These are phyloP conservation scores for Solanum chmielewskii DNA, from an alignment of 257 asterid species.

Conservation along the genomic window DNA sequence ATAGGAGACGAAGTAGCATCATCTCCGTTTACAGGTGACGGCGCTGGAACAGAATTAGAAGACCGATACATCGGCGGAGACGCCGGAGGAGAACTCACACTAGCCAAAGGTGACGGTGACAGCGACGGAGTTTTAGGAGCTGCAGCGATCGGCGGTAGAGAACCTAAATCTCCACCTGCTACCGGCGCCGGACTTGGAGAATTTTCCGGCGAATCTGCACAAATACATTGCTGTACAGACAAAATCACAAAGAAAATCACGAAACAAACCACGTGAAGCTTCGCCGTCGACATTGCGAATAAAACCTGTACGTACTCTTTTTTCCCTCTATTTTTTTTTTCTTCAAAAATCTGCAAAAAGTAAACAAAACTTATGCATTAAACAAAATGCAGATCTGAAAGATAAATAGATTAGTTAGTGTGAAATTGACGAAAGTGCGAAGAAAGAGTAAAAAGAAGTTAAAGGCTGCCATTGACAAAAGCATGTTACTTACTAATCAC, in stretches of 20 bases:
- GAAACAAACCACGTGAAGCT: neutral
- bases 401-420: neutral
- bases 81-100: conserved; percentile 12
- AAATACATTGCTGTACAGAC: conserved; percentile 5
- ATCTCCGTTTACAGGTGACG: neutral
- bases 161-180: conserved; percentile 8
- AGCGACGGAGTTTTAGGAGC: conserved; percentile 3
- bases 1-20: neutral
- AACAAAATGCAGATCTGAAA: neutral
- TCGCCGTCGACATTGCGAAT: neutral
- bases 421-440: neutral
- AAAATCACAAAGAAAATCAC: conserved; percentile 12
- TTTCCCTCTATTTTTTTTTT: neutral
- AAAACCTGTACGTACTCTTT: neutral
- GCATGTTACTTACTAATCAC: neutral
- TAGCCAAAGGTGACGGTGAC: neutral
- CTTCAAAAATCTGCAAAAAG: neutral
- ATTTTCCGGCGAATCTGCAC: conserved; percentile 18
- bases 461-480: neutral
- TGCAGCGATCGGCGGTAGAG: conserved; percentile 12
- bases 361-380: neutral
- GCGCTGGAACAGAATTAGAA: neutral
- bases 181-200: conserved; percentile 39
- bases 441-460: neutral
- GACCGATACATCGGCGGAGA: conserved; percentile 9